A percentile compares a stretch with the other conserved stretches of the same genome.
Evolutionary conservation across 2,329 filamentous ascomycete species (phyloP).

Genomic region (Davidsoniella virescens): DNA sequence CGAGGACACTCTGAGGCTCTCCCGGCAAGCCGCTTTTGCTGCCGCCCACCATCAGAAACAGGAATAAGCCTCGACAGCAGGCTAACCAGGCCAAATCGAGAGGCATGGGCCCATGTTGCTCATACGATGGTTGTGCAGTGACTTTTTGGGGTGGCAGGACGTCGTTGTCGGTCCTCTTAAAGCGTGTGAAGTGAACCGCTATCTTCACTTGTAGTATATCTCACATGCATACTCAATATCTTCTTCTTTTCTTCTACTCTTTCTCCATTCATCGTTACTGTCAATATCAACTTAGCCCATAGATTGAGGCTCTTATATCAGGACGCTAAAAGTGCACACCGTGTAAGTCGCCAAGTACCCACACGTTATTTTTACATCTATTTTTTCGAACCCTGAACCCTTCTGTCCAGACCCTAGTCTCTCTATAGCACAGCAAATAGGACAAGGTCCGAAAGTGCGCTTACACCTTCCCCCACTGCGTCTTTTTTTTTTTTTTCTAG

Average conservation of each 20-base stretch:
- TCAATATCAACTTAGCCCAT: not conserved
- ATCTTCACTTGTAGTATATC: not conserved
- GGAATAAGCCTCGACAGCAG: not conserved
- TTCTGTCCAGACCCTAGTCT: not conserved
- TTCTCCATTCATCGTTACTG: too few relatives aligned
- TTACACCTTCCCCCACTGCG: slow-evolving; percentile 11
- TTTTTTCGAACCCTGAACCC: not conserved
- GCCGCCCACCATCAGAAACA: too few relatives aligned
- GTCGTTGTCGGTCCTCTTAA: not conserved
- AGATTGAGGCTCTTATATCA: slow-evolving; percentile 1
- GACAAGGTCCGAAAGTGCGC: slow-evolving; percentile 8
- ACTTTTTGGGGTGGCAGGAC: not conserved
- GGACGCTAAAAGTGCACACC: too few relatives aligned
- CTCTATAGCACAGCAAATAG: not conserved
- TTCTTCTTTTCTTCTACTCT: too few relatives aligned
- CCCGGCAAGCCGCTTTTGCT: too few relatives aligned
- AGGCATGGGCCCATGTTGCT: slow-evolving; percentile 4
- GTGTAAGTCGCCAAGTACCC: not conserved
- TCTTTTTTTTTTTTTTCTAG: slow-evolving; percentile 5
- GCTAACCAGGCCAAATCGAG: not conserved
- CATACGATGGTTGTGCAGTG: slow-evolving; percentile 2
- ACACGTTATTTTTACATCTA: not conserved
- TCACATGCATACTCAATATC: not conserved
- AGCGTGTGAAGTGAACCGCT: too few relatives aligned
- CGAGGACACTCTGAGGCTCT: too few relatives aligned